These are phyloP conservation scores for Dactylis glomerata DNA, from an alignment of 176 grass and related monocot species.

Conservation along the genomic window DNA sequence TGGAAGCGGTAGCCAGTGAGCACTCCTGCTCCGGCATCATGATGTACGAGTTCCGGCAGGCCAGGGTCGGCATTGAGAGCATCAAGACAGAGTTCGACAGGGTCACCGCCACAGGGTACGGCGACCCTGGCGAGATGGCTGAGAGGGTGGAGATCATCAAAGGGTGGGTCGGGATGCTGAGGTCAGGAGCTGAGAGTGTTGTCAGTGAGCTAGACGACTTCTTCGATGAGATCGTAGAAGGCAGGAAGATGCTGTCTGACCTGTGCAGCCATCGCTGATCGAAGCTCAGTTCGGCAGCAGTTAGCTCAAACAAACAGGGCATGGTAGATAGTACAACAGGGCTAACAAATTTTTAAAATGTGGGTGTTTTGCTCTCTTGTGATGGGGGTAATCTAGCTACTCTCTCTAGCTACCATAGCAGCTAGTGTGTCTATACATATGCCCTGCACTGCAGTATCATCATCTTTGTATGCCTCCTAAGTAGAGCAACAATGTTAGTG, in stretches of 20 bases:
- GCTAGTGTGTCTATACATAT: constrained; percentile 21
- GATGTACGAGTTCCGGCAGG: constrained; percentile 56
- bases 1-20: not conserved
- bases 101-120: not conserved
- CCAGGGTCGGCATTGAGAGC: constrained; percentile 32
- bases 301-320: not conserved
- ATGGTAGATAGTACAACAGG: constrained; percentile 23
- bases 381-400: not conserved
- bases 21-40: constrained; percentile 29
- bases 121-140: not conserved
- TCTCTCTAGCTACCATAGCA: constrained; percentile 16
- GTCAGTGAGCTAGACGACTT: constrained; percentile 49
- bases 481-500: not conserved
- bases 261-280: constrained; percentile 55
- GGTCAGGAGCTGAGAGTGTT: constrained; percentile 37
- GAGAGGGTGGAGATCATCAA: constrained; percentile 36
- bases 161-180: constrained; percentile 45
- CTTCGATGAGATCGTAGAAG: constrained; percentile 62
- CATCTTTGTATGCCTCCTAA: constrained; percentile 22
- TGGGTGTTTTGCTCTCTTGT: not conserved
- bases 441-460: constrained; percentile 18
- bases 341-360: not conserved
- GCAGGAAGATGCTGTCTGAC: constrained; percentile 62
- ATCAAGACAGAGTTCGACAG: constrained; percentile 51
- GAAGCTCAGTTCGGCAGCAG: not conserved